Conservation (phyloP, 352 stramenopile genomes). For the Phytophthora litchii region DNA sequence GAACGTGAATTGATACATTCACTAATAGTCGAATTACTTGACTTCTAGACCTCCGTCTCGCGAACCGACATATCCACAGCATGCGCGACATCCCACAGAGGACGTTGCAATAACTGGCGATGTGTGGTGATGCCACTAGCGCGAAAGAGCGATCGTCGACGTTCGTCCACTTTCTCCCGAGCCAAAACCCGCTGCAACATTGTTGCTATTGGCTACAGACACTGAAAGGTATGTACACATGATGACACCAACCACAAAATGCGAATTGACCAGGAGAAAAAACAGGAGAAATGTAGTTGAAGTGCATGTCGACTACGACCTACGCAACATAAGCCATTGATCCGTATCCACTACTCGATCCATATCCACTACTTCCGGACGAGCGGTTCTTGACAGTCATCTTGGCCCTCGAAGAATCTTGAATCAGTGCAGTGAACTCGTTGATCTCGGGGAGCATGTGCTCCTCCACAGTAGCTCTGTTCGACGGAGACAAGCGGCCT, state of each 20-base stretch:
- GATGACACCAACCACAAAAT: conserved; percentile 2
- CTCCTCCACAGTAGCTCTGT: conserved; percentile 31
- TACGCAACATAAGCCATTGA: conserved; percentile 18
- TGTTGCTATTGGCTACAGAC: conserved; percentile 17
- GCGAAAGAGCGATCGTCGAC: conserved; percentile 47
- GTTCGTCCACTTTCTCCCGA: conserved; percentile 60
- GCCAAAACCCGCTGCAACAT: conserved; percentile 71
- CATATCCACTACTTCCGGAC: background rate
- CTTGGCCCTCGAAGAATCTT: conserved; percentile 5
- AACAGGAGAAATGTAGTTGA: conserved; percentile 11
- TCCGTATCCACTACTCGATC: conserved; percentile 15
- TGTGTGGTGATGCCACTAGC: conserved; percentile 57
- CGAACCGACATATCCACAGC: conserved; percentile 67
- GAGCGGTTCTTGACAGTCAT: conserved; percentile 7
- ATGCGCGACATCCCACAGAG: conserved; percentile 69
- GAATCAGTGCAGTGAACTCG: conserved; percentile 64
- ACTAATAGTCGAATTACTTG: background rate
- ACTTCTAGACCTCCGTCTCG: conserved; percentile 49
- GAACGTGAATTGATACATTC: conserved; percentile 9
- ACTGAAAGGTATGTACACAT: background rate
- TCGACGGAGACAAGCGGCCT: conserved; percentile 53
- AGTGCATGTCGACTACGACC: background rate
- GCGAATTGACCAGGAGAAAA: conserved; percentile 1
- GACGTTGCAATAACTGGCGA: conserved; percentile 56
- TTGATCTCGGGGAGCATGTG: conserved; percentile 73